Percentiles rank a stretch among this genome's conserved stretches.
Evolutionary conservation across 257 asterid genomes (phyloP).

Genomic region (Linderniella brevidens): DNA sequence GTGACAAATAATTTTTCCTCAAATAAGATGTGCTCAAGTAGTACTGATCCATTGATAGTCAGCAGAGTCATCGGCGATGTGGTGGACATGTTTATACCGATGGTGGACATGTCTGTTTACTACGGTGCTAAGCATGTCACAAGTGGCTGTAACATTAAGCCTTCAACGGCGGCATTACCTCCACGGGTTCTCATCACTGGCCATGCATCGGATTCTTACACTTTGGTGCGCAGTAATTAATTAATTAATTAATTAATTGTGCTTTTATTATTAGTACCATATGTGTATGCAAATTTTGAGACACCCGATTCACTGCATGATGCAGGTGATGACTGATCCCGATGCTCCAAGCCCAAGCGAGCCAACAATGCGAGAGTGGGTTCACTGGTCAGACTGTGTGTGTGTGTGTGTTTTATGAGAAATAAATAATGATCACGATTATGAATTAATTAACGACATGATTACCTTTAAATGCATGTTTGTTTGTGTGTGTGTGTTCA

Average conservation of each 20-base stretch:
- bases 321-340: slow-evolving; percentile 64
- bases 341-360: slow-evolving; percentile 85
- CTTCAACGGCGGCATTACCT: slow-evolving; percentile 25
- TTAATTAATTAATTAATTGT: neutral
- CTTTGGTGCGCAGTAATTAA: slow-evolving; percentile 25
- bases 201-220: slow-evolving; percentile 20
- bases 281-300: no score
- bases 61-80: slow-evolving; percentile 59
- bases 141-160: slow-evolving; percentile 50
- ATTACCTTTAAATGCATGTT: neutral
- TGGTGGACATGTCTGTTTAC: slow-evolving; percentile 33
- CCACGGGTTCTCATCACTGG: slow-evolving; percentile 42
- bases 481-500: slow-evolving; percentile 4
- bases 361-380: slow-evolving; percentile 50
- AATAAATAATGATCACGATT: neutral
- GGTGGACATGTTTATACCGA: slow-evolving; percentile 47
- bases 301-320: no score
- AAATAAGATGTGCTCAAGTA: neutral
- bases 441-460: neutral
- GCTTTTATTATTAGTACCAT: neutral
- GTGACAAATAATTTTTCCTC: no score
- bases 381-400: slow-evolving; percentile 31
- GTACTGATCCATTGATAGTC: slow-evolving; percentile 36
- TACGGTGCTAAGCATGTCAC: slow-evolving; percentile 35
- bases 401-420: neutral